Conservation (phyloP, 257 asterid genomes). For the Nicotiana paniculata region DNA sequence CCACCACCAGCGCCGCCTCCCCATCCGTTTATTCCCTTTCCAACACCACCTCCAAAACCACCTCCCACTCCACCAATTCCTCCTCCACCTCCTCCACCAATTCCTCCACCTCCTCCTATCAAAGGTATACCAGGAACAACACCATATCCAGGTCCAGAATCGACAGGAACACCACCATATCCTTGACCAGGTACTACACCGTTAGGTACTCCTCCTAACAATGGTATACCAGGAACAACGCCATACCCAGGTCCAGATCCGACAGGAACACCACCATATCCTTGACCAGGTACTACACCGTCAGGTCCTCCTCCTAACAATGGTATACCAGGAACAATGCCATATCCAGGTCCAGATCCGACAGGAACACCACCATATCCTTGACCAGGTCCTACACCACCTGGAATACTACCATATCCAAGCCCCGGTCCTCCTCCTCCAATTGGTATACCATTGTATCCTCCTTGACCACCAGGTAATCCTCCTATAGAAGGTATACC, state of each 20-base stretch:
- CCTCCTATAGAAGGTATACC: neutral
- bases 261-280: neutral
- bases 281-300: too few species aligned
- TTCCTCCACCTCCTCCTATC: neutral
- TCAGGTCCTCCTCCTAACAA: neutral
- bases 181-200: neutral
- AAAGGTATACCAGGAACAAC: neutral
- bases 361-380: neutral
- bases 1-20: neutral
- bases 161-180: neutral
- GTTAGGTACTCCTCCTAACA: neutral
- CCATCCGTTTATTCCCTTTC: neutral
- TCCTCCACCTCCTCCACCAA: neutral
- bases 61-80: neutral
- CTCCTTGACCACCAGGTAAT: neutral
- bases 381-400: neutral
- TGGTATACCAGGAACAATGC: neutral
- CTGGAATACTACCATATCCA: too few species aligned
- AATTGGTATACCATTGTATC: too few species aligned
- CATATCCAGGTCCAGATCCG: neutral
- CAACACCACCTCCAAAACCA: neutral
- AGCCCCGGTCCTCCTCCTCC: too few species aligned
- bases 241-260: neutral
- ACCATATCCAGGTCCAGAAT: neutral
- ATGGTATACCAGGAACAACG: neutral